Base-by-base conservation (phyloP, 2,329 filamentous ascomycete genomes). In the Pseudopithomyces maydicus region DNA sequence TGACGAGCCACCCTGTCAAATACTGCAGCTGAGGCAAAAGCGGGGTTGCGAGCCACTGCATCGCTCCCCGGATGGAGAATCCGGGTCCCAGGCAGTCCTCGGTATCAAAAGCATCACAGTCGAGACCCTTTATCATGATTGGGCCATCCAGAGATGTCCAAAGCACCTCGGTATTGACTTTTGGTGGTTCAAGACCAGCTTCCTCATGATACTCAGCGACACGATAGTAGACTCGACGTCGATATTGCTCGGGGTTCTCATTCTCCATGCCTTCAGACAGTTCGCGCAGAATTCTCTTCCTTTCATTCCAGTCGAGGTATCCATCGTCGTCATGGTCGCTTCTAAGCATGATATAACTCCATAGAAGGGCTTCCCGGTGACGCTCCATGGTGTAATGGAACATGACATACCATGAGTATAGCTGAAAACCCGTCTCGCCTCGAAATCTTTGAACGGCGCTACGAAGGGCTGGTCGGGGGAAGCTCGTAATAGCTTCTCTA, bases 351-450 rank as follows among this genome's bases (percentile, higher is more conserved):
- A 80, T 68, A 52, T 78, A 79, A 35, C 76, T 78, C 77, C 77
- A 80, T 14, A 80, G 65, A 19, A 80, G 62, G 5, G 74, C 77
- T 57, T 80, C 78, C 1, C 78, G 68, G 53, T 79, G 78, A 22
- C 78, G 63, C 61, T 80, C 78, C 50, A 79, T 79, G 14, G 72
- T 77, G 62, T 80, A 80, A 61, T 80, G 78, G 59, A 79, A 79
- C 15, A 70, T 63, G 0, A 72, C 71, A 56, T 72, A 80, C 78
- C 78, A 80, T 1, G 77, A 76, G 55, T 79, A 80, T 1, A 80
- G 69, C 65, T 80, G 77, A 55, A 77, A 80, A 1, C 69, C 69
- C 2, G 73, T 75, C 58, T 80, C 77, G 20, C 78, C 78, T 26
- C 78, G 72, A 58, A 80, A 80, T 5, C 77, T 68, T 58, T 80